Evolutionary conservation across 352 stramenopile genomes (phyloP).

Genomic region (Phytophthora cactorum): DNA sequence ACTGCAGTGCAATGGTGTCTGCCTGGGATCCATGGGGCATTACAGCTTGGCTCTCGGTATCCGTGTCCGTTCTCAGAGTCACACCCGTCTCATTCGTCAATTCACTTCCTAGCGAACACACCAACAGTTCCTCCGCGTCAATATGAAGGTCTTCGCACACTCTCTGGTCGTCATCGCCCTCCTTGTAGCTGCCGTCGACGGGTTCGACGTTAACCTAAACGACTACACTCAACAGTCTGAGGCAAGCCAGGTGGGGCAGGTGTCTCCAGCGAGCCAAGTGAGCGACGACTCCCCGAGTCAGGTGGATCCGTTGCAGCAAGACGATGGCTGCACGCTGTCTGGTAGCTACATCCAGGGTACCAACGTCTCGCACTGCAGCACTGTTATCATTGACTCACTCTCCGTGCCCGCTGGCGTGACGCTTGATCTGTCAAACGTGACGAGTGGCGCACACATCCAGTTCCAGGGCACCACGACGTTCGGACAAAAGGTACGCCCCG

Average conservation of each 20-base stretch:
- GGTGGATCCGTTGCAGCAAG: constrained; percentile 17
- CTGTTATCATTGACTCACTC: constrained; percentile 34
- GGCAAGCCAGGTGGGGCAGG: constrained; percentile 11
- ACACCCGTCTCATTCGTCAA: constrained; percentile 18
- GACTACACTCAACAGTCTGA: constrained; percentile 14
- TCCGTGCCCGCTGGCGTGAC: constrained; percentile 38
- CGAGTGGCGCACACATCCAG: constrained; percentile 32
- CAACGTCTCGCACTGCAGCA: constrained; percentile 28
- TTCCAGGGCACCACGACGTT: constrained; percentile 48
- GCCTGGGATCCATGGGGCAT: not conserved
- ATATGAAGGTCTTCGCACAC: constrained; percentile 19
- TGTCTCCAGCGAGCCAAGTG: constrained; percentile 13
- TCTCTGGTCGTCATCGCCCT: constrained; percentile 10
- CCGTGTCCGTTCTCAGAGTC: constrained; percentile 11
- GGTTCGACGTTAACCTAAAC: constrained; percentile 12
- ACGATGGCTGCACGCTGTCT: constrained; percentile 30
- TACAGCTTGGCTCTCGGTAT: not conserved
- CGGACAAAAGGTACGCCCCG: constrained; percentile 22
- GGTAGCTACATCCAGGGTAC: constrained; percentile 35
- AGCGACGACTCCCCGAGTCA: constrained; percentile 8
- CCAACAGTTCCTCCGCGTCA: not conserved
- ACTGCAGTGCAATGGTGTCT: constrained; percentile 6
- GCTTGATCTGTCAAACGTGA: constrained; percentile 39
- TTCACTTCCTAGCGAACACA: constrained; percentile 10
- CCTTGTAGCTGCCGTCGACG: constrained; percentile 7